Percentiles rank a stretch among this genome's conserved stretches.
Evolutionary conservation across 139 green algal species (phyloP).

Genomic region (Chlamydomonas sp.): DNA sequence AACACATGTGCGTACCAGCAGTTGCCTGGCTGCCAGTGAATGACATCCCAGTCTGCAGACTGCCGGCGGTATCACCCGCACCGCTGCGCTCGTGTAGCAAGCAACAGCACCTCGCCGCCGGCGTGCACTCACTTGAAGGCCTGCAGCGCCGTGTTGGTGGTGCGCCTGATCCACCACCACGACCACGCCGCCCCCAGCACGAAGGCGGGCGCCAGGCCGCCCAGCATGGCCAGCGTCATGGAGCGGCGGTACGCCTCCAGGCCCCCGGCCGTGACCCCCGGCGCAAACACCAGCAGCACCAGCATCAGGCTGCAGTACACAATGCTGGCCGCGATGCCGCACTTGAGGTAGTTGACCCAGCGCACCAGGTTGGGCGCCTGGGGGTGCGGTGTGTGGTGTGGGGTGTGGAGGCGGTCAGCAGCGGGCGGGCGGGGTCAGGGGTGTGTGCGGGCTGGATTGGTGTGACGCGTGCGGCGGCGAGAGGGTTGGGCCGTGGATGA

Average conservation of each 20-base stretch:
- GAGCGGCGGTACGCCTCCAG: neutral
- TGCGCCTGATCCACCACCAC: neutral
- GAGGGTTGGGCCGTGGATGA: neutral
- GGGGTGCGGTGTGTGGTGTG: no score
- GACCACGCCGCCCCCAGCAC: neutral
- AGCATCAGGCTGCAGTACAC: neutral
- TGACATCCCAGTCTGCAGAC: neutral
- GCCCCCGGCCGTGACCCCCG: neutral
- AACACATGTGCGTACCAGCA: neutral
- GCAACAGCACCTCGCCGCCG: neutral
- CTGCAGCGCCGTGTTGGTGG: neutral
- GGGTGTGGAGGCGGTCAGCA: neutral
- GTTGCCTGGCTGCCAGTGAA: neutral
- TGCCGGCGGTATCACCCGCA: no score
- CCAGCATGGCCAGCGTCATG: constrained; percentile 24
- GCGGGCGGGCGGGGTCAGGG: neutral
- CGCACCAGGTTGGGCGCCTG: constrained; percentile 25
- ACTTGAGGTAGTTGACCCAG: constrained; percentile 29
- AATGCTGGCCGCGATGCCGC: neutral
- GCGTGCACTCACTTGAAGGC: neutral
- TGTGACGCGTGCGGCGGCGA: no score
- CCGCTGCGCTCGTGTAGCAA: neutral
- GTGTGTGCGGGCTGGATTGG: no score
- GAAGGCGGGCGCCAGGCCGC: constrained; percentile 18
- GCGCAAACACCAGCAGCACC: constrained; percentile 10